A percentile compares a stretch with the other conserved stretches of the same genome.
Evolutionary conservation across 2,329 filamentous ascomycete genomes (phyloP).

Genomic region (Didymella arachidicola): DNA sequence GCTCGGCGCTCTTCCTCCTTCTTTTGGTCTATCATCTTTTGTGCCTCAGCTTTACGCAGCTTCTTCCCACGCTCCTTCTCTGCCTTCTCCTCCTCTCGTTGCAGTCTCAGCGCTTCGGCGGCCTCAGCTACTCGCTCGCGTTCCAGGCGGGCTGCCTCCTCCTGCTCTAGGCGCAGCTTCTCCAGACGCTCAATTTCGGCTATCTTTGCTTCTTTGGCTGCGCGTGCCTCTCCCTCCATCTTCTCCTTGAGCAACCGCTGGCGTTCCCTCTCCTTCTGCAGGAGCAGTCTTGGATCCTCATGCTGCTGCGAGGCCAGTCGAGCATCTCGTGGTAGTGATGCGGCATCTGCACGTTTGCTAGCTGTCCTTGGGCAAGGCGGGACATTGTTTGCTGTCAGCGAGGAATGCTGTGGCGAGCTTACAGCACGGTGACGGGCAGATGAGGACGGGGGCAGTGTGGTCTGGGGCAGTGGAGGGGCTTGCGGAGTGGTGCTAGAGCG

Average conservation of each 20-base stretch:
- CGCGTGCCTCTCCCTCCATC: slow-evolving; percentile 45
- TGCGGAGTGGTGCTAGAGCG: slow-evolving; percentile 37
- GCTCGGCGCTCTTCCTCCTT: slow-evolving; percentile 43
- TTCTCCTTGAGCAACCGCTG: slow-evolving; percentile 42
- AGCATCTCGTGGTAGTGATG: slow-evolving; percentile 27
- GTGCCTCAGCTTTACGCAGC: slow-evolving; percentile 42
- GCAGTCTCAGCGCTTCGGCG: slow-evolving; percentile 37
- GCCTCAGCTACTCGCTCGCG: slow-evolving; percentile 41
- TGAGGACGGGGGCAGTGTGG: slow-evolving; percentile 23
- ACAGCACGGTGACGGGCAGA: slow-evolving; percentile 36
- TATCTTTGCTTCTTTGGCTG: slow-evolving; percentile 40
- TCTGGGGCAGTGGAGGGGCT: slow-evolving; percentile 23
- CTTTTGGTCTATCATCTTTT: slow-evolving; percentile 35
- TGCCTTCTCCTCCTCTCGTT: slow-evolving; percentile 42
- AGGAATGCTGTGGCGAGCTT: slow-evolving; percentile 38
- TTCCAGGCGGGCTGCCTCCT: slow-evolving; percentile 40
- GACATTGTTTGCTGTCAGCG: slow-evolving; percentile 30
- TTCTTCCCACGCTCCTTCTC: slow-evolving; percentile 45
- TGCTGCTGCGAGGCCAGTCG: slow-evolving; percentile 36
- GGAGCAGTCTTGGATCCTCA: slow-evolving; percentile 44
- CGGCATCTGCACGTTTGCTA: slow-evolving; percentile 29
- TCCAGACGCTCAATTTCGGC: slow-evolving; percentile 42
- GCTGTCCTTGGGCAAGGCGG: slow-evolving; percentile 41
- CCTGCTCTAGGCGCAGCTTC: slow-evolving; percentile 35
- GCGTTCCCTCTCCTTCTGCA: slow-evolving; percentile 44